A percentile compares a stretch with the other conserved stretches of the same genome.
These are phyloP conservation scores for Mycena kentingensis DNA, from an alignment of 768 basidiomycete genomes.

Conservation along the genomic window DNA sequence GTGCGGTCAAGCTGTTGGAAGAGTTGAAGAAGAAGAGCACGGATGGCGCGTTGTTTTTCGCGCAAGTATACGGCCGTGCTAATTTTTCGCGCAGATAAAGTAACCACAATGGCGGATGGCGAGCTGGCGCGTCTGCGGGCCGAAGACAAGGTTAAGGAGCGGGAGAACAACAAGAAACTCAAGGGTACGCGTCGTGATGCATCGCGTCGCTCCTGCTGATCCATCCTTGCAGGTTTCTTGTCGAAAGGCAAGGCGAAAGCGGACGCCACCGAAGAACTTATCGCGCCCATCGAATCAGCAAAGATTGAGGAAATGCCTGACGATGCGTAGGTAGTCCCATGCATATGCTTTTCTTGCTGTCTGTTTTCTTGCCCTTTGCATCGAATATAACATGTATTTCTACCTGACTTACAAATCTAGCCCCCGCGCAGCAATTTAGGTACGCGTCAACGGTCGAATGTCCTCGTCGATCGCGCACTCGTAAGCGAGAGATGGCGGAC, in stretches of 20 bases:
- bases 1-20: constrained; percentile 63
- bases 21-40: constrained; percentile 68
- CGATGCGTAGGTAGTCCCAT: constrained; percentile 13
- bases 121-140: constrained; percentile 64
- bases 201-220: background rate
- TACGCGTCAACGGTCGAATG: background rate
- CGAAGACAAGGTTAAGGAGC: constrained; percentile 69
- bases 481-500: too few relatives aligned
- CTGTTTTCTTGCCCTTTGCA: background rate
- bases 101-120: constrained; percentile 57
- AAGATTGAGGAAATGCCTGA: constrained; percentile 18
- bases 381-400: background rate
- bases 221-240: constrained; percentile 47
- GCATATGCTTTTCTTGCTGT: constrained; percentile 11
- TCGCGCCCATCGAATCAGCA: constrained; percentile 18
- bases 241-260: constrained; percentile 24
- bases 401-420: background rate
- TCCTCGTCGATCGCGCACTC: background rate
- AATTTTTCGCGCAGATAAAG: constrained; percentile 35
- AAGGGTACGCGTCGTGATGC: constrained; percentile 50
- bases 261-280: constrained; percentile 9
- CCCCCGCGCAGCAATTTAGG: background rate
- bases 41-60: constrained; percentile 43
- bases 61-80: background rate
- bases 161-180: constrained; percentile 66